Evolutionary conservation across 2,329 filamentous ascomycete genomes (phyloP).

Genomic region (Mycocentrospora acerina): DNA sequence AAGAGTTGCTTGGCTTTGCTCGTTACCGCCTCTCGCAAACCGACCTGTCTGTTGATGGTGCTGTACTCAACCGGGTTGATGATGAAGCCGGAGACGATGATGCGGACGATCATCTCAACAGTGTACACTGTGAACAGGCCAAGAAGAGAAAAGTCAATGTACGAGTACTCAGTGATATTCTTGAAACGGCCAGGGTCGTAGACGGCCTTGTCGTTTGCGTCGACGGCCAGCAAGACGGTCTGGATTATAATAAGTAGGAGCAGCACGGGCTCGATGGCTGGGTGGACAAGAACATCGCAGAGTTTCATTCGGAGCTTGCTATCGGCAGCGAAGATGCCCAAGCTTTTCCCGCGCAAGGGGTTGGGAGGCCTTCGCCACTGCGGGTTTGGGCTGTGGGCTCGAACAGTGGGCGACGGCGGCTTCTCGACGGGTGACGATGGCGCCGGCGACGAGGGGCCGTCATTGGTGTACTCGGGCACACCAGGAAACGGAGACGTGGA

Average conservation of each 20-base stretch:
- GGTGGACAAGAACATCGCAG: constrained; percentile 83
- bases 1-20: constrained; percentile 80
- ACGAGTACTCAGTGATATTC: constrained; percentile 65
- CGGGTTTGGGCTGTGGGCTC: constrained; percentile 36
- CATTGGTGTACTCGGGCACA: constrained; percentile 53
- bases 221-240: constrained; percentile 81
- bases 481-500: constrained; percentile 54
- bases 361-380: constrained; percentile 58
- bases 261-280: constrained; percentile 82
- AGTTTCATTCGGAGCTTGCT: constrained; percentile 72
- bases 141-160: constrained; percentile 79
- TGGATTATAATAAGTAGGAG: constrained; percentile 86
- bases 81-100: constrained; percentile 91
- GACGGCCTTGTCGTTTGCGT: constrained; percentile 73
- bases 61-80: constrained; percentile 91
- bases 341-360: constrained; percentile 79
- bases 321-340: constrained; percentile 81
- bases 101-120: constrained; percentile 76
- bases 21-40: constrained; percentile 70
- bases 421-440: constrained; percentile 40
- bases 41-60: constrained; percentile 77
- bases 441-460: constrained; percentile 39
- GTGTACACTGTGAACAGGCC: constrained; percentile 88
- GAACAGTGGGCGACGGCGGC: constrained; percentile 34
- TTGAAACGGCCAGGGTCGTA: constrained; percentile 51